Evolutionary conservation across 345 rosid genomes (phyloP), one percentile per base, ranked within the genome.

Genomic region (Lepidium aucheri): DNA sequence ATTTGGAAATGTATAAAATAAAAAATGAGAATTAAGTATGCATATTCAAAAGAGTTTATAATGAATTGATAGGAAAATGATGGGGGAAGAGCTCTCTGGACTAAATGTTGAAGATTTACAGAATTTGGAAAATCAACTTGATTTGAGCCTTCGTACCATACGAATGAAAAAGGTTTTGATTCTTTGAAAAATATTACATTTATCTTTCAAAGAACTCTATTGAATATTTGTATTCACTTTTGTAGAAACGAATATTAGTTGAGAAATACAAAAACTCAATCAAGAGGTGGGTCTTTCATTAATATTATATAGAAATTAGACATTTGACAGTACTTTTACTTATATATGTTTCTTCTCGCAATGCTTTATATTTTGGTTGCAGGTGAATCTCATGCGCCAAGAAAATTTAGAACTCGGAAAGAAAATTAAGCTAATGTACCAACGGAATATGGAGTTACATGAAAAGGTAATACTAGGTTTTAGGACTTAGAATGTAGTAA

Each of bases 61-160:
- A n/a, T n/a, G n/a, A n/a, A 20, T 20, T 62, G 70, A 55, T 58
- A 90, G 95, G 79, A 76, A 88, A 68, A 46, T 90, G 71, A 84
- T 84, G 97, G 97, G 97, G 63, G 89, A 90, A 74, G 86, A 83
- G 67, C 82, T 90, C 53, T 82, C 90, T 35, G 90, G 97, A 65
- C 73, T 90, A 62, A 70, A 73, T 39, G 56, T 77, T 53, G 81
- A 72, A 45, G 89, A 83, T 62, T 78, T 90, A 33, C 85, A 86
- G 70, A 83, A 84, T 60, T 70, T 88, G 71, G 95, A 90, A 76
- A 83, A 75, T 70, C 84, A 86, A 72, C 80, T 90, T 30, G 93
- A 88, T 46, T 74, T 72, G 71, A 86, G 97, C 68, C 77, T 87
- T 62, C 83, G 78, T 60, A 79, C 83, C 8, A 77, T 90, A 53